These are phyloP conservation scores for Termitomyces eurrhizus DNA, from an alignment of 768 basidiomycete species.

Conservation along the genomic window DNA sequence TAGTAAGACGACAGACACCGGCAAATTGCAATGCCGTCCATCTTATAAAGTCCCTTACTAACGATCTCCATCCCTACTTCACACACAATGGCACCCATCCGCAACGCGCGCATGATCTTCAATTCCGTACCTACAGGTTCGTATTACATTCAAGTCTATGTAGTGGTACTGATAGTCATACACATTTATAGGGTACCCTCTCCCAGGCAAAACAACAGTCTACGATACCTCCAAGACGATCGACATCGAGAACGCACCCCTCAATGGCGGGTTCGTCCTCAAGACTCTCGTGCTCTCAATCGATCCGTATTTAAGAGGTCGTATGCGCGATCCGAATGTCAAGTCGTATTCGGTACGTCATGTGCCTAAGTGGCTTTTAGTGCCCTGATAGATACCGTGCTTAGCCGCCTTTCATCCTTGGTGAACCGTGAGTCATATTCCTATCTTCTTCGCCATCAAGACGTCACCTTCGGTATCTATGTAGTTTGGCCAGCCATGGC, in stretches of 20 bases:
- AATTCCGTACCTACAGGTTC: slow-evolving; percentile 1
- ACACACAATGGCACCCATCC: neutral
- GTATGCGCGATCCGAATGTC: slow-evolving; percentile 30
- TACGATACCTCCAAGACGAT: slow-evolving; percentile 44
- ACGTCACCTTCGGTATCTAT: neutral
- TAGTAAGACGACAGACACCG: neutral
- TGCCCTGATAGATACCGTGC: neutral
- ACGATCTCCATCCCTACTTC: neutral
- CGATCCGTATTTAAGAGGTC: slow-evolving; percentile 38
- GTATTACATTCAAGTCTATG: neutral
- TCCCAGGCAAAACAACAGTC: slow-evolving; percentile 41
- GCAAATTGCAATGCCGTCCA: neutral
- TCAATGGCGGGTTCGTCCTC: slow-evolving; percentile 44
- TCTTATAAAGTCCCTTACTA: neutral
- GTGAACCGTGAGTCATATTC: slow-evolving; percentile 30
- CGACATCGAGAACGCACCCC: slow-evolving; percentile 41
- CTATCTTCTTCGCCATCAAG: neutral
- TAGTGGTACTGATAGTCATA: neutral
- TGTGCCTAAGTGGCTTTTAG: neutral
- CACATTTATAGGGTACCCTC: slow-evolving; percentile 31
- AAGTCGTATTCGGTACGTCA: slow-evolving; percentile 24
- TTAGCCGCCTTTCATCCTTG: slow-evolving; percentile 26
- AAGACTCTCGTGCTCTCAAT: slow-evolving; percentile 45
- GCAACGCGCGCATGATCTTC: slow-evolving; percentile 4
- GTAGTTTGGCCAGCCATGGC: slow-evolving; percentile 29